Evolutionary conservation across 371 early-diverging fungal species (phyloP), one percentile per base, ranked within the genome.

Genomic region (Mucor irregularis): DNA sequence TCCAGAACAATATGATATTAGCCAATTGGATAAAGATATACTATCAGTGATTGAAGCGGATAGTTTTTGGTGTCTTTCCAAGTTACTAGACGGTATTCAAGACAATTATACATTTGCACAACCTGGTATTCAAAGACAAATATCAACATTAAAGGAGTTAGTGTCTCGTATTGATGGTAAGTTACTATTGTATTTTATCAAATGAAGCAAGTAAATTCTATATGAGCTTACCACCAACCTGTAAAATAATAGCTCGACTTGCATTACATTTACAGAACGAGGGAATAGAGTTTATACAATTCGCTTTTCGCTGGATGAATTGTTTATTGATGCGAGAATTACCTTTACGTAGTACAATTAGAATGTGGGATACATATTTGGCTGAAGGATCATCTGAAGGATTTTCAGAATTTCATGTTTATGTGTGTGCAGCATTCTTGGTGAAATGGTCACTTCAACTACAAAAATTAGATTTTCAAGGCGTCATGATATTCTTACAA

Each of bases 291-390:
- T 96, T 97, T 66, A 93, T 99, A 45, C 98, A 98, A 69, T 97
- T 99, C 83, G 93, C 96, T 14, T 99, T 99, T 68, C 83, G 99
- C 35, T 99, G 99, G 99, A 96, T 99, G 90, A 99, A 98, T 70
- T 99, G 99, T 66, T 68, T 99, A 48, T 76, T 99, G 66, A 93
- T 98, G 92, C 85, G 99, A 35, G 99, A 99, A 72, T 72, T 99
- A 31, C 83, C 91, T 14, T 71, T 99, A 10, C 66, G 78, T 31
- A 84, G 83, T 55, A 94, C 88, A 10, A 89, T 98, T 29, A 90
- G 98, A 25, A 94, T 99, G 90, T 98, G 99, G 97, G 99, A 99
- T 62, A 95, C 97, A 6, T 97, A 98, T 61, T 66, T 94, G 56
- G 89, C 94, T 5, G 95, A 96, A 71, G 91, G 90, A 5, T 77